Evolutionary conservation across 2,329 filamentous ascomycete genomes (phyloP), one percentile per base, ranked within the genome.

Genomic region (Chaetomiaceae sp.): DNA sequence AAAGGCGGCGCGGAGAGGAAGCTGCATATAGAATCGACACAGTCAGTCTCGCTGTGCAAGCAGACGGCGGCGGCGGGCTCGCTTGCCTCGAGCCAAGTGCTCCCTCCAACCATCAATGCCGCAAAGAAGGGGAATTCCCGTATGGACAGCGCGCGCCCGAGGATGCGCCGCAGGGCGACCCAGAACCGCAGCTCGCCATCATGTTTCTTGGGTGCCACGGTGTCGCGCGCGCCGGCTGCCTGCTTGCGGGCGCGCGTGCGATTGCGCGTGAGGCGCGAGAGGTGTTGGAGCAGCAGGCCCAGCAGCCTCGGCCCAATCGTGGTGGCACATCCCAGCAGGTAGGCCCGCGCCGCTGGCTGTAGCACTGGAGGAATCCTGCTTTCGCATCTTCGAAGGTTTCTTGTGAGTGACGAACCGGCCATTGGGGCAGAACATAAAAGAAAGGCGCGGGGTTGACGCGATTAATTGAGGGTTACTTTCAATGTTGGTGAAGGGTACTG

Each of bases 61-160:
- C 17, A 17, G 14, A 10, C 27, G 38, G 17, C 26, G 20, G 38
- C 17, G 11, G 15, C 11, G 24, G 18, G 26, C 30, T 17, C 32
- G 58, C 69, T 56, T 65, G 76, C 78, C 69, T 81, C 72, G n/a
- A 83, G 59, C n/a, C 83, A 60, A 19, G 78, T 79, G 52, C 73
- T 75, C 32, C 79, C 78, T 27, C 79, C 80, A 32, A 78, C 73
- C 9, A 83, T n/a, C 63, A 6, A 71, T 67, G 7, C 78, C 79
- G 59, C 79, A 83, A 58, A 83, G 83, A 4, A 78, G 69, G 35
- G 80, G 78, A 56, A 83, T 83, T n/a, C 8, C 78, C 70, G 49
- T 74, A 72, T 45, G 67, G 65, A 36, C 78, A 82, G 63, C 3
- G 76, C 78, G 7, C 69, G 69, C 33, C 63, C 65, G 27, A 82